phyloP scores from a whole-genome alignment of 768 basidiomycete genomes.

The Hypsizygus marmoreus region DNA sequence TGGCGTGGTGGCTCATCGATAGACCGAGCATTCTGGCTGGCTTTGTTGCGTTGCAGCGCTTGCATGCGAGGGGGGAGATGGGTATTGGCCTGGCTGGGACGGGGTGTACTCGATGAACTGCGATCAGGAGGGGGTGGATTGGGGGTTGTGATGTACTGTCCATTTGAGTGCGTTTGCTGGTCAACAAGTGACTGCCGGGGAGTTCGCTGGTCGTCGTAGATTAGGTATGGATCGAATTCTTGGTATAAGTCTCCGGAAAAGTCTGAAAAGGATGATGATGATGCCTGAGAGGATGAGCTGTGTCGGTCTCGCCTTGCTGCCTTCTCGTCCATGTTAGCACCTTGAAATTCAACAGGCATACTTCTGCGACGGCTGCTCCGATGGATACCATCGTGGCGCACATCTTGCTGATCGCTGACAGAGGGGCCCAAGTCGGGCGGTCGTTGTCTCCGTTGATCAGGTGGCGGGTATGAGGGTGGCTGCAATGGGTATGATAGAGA shows the following conservation, averaged over 20 bases:
- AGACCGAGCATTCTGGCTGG: conserved; percentile 13
- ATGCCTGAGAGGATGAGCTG: too few species aligned
- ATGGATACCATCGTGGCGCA: not conserved
- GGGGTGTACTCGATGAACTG: conserved; percentile 10
- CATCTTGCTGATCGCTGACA: not conserved
- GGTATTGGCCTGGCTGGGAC: conserved; percentile 11
- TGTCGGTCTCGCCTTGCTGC: too few species aligned
- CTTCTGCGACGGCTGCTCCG: too few species aligned
- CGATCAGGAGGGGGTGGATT: conserved; percentile 8
- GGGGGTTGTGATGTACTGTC: too few species aligned
- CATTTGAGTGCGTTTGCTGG: too few species aligned
- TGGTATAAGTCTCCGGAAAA: too few species aligned
- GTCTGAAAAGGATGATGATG: too few species aligned
- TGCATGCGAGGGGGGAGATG: conserved; percentile 23
- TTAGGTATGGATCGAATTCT: too few species aligned
- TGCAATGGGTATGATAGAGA: not conserved
- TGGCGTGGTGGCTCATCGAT: conserved; percentile 18
- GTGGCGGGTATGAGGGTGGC: not conserved
- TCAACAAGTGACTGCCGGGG: conserved; percentile 1
- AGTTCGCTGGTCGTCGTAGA: conserved; percentile 5
- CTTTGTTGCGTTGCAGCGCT: conserved; percentile 13
- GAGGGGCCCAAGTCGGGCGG: not conserved
- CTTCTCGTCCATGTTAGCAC: too few species aligned
- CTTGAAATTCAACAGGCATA: too few species aligned
- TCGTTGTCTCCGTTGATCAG: not conserved